Percentiles rank a stretch among this genome's conserved stretches.
Evolutionary conservation across 2,329 filamentous ascomycete species (phyloP).

Genomic region (Phyllosticta citriasiana): DNA sequence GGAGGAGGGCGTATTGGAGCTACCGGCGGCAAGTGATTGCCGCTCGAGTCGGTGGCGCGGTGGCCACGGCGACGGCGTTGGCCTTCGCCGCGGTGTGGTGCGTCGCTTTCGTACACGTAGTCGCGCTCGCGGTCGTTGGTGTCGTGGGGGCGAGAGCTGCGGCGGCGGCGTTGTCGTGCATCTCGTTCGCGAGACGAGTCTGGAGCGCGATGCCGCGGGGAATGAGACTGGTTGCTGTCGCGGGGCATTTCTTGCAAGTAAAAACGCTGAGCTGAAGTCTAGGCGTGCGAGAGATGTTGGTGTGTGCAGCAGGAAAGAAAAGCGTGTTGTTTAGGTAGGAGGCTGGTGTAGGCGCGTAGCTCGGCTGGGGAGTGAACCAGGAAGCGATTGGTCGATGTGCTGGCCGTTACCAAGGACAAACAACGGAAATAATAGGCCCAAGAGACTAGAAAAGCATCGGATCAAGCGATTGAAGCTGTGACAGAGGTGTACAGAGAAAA

Average conservation of each 20-base stretch:
- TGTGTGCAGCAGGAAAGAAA: not conserved
- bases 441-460: not conserved
- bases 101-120: not conserved
- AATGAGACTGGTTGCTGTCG: not conserved
- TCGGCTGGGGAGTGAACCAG: not conserved
- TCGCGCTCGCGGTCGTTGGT: constrained; percentile 17
- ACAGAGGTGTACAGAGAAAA: not conserved
- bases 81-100: not conserved
- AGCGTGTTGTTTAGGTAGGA: not conserved
- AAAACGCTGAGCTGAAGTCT: not conserved
- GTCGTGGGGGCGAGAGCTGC: not conserved
- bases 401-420: not conserved
- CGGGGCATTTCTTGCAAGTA: not conserved
- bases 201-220: not conserved
- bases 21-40: constrained; percentile 22
- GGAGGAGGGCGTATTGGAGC: constrained; percentile 5
- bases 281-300: not conserved
- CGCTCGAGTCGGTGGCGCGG: constrained; percentile 30
- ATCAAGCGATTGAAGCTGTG: not conserved
- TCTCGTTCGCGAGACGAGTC: not conserved
- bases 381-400: not conserved
- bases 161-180: constrained; percentile 11
- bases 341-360: not conserved
- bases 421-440: not conserved
- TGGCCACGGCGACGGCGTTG: constrained; percentile 23